Conservation (phyloP, 768 basidiomycete genomes). For the Pleurotus ostreatus region DNA sequence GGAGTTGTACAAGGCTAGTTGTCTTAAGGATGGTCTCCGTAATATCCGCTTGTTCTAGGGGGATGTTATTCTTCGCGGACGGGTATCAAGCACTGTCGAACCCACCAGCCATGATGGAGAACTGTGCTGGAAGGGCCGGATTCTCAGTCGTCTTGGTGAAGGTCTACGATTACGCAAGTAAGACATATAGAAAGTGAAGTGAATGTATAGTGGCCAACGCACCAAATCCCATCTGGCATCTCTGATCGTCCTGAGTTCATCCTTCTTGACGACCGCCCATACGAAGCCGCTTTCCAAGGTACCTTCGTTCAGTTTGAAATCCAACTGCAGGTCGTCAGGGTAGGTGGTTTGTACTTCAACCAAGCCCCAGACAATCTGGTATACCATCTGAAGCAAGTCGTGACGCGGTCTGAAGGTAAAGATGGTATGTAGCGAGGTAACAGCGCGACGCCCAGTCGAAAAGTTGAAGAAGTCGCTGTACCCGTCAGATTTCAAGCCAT, state of each 20-base stretch:
- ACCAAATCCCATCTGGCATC: conserved; percentile 85
- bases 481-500: conserved; percentile 61
- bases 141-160: conserved; percentile 79
- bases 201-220: conserved; percentile 23
- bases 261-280: conserved; percentile 81
- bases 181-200: conserved; percentile 1
- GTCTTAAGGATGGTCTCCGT: conserved; percentile 75
- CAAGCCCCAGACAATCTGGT: conserved; percentile 58
- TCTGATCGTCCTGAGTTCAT: conserved; percentile 66
- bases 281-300: conserved; percentile 62
- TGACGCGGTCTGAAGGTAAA: conserved; percentile 80
- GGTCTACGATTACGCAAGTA: conserved; percentile 41
- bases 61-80: conserved; percentile 9
- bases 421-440: conserved; percentile 76
- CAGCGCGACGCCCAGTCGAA: conserved; percentile 79
- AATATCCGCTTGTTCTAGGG: conserved; percentile 76
- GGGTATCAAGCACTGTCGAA: conserved; percentile 1
- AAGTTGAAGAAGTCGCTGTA: conserved; percentile 80
- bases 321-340: conserved; percentile 67
- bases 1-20: conserved; percentile 43
- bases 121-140: conserved; percentile 49
- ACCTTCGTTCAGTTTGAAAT: conserved; percentile 65
- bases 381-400: conserved; percentile 66
- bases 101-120: conserved; percentile 75
- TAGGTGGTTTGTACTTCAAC: conserved; percentile 75